Evolutionary conservation across 2,329 filamentous ascomycete genomes (phyloP), one percentile per base, ranked within the genome.

Genomic region (Didymella arachidicola): DNA sequence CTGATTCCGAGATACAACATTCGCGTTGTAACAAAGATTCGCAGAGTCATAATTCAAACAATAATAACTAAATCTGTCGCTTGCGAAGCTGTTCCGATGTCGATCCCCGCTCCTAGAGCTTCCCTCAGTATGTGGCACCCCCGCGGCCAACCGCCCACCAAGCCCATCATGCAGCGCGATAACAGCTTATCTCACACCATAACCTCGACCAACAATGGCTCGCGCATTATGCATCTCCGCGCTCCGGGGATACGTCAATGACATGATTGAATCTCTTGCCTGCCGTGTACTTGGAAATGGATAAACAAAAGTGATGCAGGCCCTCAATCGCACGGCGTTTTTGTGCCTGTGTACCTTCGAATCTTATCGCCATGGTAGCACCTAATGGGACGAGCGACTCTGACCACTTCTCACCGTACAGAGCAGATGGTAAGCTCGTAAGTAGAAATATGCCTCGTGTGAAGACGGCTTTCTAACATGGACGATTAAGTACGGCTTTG

Each of bases 381-480:
- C 29, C 25, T 1, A 58, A 54, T 32, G 59, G 41, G 26, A 60
- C 57, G 12, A 62, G 66, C 70, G 75, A 79, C 30, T 79, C 79
- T 1, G 78, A 81, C 61, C 80, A 84, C 54, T 86, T 86, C 68
- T 86, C 83, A 25, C 84, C 84, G 1, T 87, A 86, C 69, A 77
- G 84, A 57, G 55, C 80, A 4, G 84, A 87, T 74, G 84, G 84
- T 38, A 87, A 87, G 71, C 78, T 86, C 45, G 82, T 83, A 62
- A 60, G 80, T 76, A 4, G 11, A 22, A 36, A 1, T 3, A 1
- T 32, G 4, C 7, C 3, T 16, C 18, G 14, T 32, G 4, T 14
- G 22, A 11, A 14, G n/a, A 32, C n/a, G 1, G 32, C 22, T 18
- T 27, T 29, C 49, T 57, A 26, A 59, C 41, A 16, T 5, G 22